These are phyloP conservation scores for Dorcoceras hygrometricum DNA, from an alignment of 257 asterid species.

Conservation along the genomic window DNA sequence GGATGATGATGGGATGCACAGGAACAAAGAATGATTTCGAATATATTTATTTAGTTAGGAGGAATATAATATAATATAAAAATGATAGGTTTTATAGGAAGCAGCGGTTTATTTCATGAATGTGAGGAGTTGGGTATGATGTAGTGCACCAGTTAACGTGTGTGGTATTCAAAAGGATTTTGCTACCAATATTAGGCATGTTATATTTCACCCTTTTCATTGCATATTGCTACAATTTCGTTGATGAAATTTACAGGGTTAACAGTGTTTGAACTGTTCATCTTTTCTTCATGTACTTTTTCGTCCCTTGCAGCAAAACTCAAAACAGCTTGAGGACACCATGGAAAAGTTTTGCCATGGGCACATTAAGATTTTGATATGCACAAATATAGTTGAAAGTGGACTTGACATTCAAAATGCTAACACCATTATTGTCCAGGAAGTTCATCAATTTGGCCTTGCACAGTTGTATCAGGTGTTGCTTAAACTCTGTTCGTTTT, in stretches of 20 bases:
- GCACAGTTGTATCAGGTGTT: constrained; percentile 96
- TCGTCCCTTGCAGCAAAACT: constrained; percentile 73
- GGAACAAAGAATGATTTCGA: background rate
- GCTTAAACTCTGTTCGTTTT: constrained; percentile 22
- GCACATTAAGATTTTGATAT: constrained; percentile 71
- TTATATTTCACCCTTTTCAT: background rate
- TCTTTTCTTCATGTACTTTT: constrained; percentile 11
- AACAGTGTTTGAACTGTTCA: constrained; percentile 19
- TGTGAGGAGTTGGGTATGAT: background rate
- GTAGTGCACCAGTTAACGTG: background rate
- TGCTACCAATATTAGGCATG: background rate
- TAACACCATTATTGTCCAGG: constrained; percentile 89
- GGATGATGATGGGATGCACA: background rate
- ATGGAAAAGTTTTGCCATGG: constrained; percentile 89
- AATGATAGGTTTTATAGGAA: too few relatives aligned
- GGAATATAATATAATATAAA: background rate
- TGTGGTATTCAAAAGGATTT: background rate
- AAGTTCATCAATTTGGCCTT: constrained; percentile 95
- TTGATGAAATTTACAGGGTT: constrained; percentile 13
- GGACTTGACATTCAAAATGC: constrained; percentile 99
- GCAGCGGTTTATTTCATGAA: too few relatives aligned
- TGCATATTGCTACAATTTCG: constrained; percentile 17
- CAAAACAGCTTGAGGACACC: constrained; percentile 91
- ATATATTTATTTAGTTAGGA: too few relatives aligned
- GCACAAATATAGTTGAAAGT: constrained; percentile 98